Evolutionary conservation across 2,329 filamentous ascomycete genomes (phyloP).

Genomic region (Penicillium decumbens): DNA sequence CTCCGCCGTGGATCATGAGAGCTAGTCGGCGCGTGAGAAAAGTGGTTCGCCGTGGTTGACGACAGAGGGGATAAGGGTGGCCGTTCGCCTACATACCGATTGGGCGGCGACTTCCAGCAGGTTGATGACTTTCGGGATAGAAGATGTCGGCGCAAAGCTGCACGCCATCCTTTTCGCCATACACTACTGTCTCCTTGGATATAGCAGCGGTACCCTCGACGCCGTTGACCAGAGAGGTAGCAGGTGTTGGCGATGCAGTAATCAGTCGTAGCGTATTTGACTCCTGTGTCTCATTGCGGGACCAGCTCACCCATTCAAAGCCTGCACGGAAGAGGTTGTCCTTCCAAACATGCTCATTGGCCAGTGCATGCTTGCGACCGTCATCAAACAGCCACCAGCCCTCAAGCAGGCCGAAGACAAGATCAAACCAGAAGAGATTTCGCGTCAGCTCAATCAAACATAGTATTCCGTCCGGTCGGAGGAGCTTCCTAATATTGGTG

Average conservation of each 20-base stretch:
- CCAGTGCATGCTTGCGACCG: constrained; percentile 22
- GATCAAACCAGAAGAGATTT: constrained; percentile 29
- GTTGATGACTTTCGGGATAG: background rate
- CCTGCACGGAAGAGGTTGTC: constrained; percentile 10
- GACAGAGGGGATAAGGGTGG: no score
- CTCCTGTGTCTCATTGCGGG: background rate
- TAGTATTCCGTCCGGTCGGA: constrained; percentile 26
- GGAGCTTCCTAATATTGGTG: constrained; percentile 18
- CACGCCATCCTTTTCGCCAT: background rate
- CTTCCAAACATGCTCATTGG: constrained; percentile 18
- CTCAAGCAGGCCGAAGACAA: constrained; percentile 34
- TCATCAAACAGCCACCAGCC: constrained; percentile 38
- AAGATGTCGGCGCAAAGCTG: constrained; percentile 5
- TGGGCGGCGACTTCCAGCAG: background rate
- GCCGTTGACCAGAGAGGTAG: no score
- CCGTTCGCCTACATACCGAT: constrained; percentile 4
- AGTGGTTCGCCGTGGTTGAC: no score
- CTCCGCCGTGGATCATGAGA: constrained; percentile 25
- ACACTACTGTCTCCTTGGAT: background rate
- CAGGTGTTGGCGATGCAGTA: background rate
- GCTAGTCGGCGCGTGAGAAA: constrained; percentile 4
- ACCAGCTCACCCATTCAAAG: constrained; percentile 10
- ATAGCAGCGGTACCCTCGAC: no score
- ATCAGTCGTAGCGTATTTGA: constrained; percentile 7
- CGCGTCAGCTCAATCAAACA: constrained; percentile 29